Evolutionary conservation across 2,329 filamentous ascomycete species (phyloP), one percentile per base, ranked within the genome.

Genomic region (Lecanicillium sp.): DNA sequence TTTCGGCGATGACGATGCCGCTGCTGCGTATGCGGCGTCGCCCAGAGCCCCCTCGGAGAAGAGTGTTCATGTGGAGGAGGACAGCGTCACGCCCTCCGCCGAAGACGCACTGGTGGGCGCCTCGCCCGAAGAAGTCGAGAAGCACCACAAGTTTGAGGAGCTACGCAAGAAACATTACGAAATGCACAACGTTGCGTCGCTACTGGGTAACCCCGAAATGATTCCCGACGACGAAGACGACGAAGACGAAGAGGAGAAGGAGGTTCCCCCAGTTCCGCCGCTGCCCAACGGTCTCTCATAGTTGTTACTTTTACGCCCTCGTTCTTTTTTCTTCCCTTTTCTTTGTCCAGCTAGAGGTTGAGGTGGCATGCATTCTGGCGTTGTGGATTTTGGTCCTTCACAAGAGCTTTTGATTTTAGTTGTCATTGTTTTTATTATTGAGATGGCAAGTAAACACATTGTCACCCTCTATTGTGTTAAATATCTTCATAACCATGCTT

Each of bases 131-230:
- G 90, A 95, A 64, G 75, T 74, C 53, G 89, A 93, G 72, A 96
- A 97, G 74, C 93, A 98, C 68, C 81, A 78, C 62, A 82, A 86
- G 63, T 98, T 98, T 65, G 90, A 96, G 71, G 77, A 87, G 70
- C 77, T 89, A 73, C 81, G 93, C 61, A 96, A 93, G 82, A 91
- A 84, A 73, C 93, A 98, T 68, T 98, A 98, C 68, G 93, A 98
- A 75, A 98, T 98, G 93, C 89, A 81, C 70, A 86, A 93, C 62
- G 90, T 96, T 50, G 95, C 93, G 60, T 80, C 84, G 60, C 70
- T 97, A 45, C 78, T 98, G 55, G 90, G 89, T 12, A 84, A 88
- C 60, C 81, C 84, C 3, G 83, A 86, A 60, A 72, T 79, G 3
- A 59, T 85, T 39, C 79, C 81, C 41, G 80, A 79, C 35, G 81